Evolutionary conservation across 345 rosid species (phyloP), one percentile per base, ranked within the genome.

Genomic region (Eucalyptus dawsonii): DNA sequence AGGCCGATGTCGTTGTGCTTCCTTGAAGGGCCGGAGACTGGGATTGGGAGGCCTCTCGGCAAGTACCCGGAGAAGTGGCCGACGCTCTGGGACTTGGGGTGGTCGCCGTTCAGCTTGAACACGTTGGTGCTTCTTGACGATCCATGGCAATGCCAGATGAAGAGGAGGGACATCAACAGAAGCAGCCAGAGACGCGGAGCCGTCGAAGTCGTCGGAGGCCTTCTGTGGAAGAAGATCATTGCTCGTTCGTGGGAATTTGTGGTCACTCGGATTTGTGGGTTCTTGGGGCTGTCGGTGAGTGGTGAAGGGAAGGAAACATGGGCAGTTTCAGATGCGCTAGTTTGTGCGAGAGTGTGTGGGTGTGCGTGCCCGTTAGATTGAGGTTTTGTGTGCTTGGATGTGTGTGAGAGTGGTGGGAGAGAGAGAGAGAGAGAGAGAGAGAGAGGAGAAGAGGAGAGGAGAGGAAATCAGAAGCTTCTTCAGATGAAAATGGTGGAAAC

Each of bases 1-100:
- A 92, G 88, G 91, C 94, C 94, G 88, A 93, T 93, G 86, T 81
- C 93, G 62, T 93, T 93, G 92, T 93, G 93, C 90, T 90, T 92
- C 89, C 93, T 89, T 50, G 94, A 93, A 34, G 94, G 94, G 21
- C 94, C 94, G 42, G 94, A 93, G 88, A 89, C 80, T 11, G 94
- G 93, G 40, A 93, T 90, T 2, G 92, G 94, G 14, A 91, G 80
- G 60, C 91, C 93, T 85, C 91, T 93, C 8, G 94, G 94, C 90
- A 93, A 86, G 90, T 88, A 91, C 86, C 91, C 89, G 45, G 88
- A 87, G 91, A 91, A 93, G 72, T 93, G 94, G n/a, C 86, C 86
- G 34, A 47, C 49, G 87, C 67, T 65, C 50, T 17, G 92, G 89
- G 54, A 44, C 80, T 53, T 45, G 89, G 49, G 87, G 89, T 80